Conservation (phyloP, 2,329 filamentous ascomycete species). For the Hysterium pulicare region DNA sequence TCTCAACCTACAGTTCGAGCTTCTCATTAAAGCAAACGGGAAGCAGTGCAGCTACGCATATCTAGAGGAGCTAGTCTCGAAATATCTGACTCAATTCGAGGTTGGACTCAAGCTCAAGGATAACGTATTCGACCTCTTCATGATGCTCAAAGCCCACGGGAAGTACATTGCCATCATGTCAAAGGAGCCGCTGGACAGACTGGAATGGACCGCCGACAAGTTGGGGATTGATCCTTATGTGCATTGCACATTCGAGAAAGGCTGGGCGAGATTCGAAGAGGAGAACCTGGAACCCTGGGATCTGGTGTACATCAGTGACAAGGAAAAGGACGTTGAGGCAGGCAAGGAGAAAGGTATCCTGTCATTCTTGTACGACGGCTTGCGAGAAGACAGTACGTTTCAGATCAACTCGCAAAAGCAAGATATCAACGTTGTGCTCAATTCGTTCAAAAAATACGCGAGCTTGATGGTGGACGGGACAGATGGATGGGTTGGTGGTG, state of each 20-base stretch:
- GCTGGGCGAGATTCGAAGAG: no score
- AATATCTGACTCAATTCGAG: slow-evolving; percentile 31
- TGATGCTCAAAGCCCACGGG: slow-evolving; percentile 27
- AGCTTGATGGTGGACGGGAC: neutral
- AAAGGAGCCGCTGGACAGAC: slow-evolving; percentile 48
- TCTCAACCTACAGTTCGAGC: slow-evolving; percentile 38
- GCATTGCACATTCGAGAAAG: no score
- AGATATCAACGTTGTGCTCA: neutral
- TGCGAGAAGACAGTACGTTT: no score
- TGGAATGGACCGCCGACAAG: slow-evolving; percentile 42
- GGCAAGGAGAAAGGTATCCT: slow-evolving; percentile 8
- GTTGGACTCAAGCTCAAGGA: slow-evolving; percentile 34
- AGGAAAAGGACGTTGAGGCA: slow-evolving; percentile 12
- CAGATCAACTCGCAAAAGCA: no score
- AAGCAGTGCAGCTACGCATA: slow-evolving; percentile 10
- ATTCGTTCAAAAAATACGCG: neutral
- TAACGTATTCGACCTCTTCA: slow-evolving; percentile 37
- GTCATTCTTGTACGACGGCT: no score
- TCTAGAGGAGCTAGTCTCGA: slow-evolving; percentile 18
- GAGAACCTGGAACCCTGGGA: no score
- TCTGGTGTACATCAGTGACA: neutral
- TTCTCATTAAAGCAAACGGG: slow-evolving; percentile 28
- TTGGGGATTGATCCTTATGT: slow-evolving; percentile 27
- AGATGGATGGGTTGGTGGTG: neutral
- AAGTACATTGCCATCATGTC: slow-evolving; percentile 46